These are phyloP conservation scores for Candida alai DNA, from an alignment of 805 yeast species.

Conservation along the genomic window DNA sequence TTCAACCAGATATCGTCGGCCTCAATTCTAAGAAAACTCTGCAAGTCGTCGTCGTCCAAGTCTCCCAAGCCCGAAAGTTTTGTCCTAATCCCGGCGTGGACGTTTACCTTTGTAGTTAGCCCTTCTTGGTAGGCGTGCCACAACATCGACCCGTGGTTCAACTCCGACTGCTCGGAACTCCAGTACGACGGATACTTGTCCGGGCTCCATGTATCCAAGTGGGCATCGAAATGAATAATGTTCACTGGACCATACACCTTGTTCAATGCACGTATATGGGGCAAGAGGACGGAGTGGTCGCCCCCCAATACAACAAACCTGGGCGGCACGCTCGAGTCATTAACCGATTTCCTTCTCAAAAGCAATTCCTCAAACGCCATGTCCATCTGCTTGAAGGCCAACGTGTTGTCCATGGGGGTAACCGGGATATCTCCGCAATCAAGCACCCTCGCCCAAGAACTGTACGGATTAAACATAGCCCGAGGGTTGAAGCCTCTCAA, in stretches of 20 bases:
- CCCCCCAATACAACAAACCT: slow-evolving; percentile 75
- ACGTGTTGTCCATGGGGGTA: slow-evolving; percentile 53
- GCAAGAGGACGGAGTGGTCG: slow-evolving; percentile 73
- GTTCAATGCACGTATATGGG: slow-evolving; percentile 64
- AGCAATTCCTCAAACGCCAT: slow-evolving; percentile 55
- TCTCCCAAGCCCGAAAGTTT: slow-evolving; percentile 63
- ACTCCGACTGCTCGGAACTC: slow-evolving; percentile 53
- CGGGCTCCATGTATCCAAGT: slow-evolving; percentile 80
- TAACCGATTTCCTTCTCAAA: slow-evolving; percentile 28
- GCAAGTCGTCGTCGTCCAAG: slow-evolving; percentile 61
- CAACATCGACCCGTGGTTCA: slow-evolving; percentile 83
- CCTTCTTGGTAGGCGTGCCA: slow-evolving; percentile 80
- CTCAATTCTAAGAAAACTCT: slow-evolving; percentile 64
- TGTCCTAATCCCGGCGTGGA: slow-evolving; percentile 77
- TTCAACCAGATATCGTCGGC: slow-evolving; percentile 72
- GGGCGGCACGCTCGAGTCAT: slow-evolving; percentile 41
- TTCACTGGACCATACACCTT: slow-evolving; percentile 63
- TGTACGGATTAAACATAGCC: slow-evolving; percentile 53
- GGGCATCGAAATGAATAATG: slow-evolving; percentile 81
- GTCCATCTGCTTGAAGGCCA: slow-evolving; percentile 53
- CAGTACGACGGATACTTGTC: slow-evolving; percentile 62
- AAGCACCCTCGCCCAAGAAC: slow-evolving; percentile 44
- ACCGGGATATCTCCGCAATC: slow-evolving; percentile 61
- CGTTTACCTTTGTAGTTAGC: slow-evolving; percentile 51
- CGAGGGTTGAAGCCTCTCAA: slow-evolving; percentile 68